phyloP scores from a whole-genome alignment of 768 basidiomycete genomes.

The Boletus insuetus region DNA sequence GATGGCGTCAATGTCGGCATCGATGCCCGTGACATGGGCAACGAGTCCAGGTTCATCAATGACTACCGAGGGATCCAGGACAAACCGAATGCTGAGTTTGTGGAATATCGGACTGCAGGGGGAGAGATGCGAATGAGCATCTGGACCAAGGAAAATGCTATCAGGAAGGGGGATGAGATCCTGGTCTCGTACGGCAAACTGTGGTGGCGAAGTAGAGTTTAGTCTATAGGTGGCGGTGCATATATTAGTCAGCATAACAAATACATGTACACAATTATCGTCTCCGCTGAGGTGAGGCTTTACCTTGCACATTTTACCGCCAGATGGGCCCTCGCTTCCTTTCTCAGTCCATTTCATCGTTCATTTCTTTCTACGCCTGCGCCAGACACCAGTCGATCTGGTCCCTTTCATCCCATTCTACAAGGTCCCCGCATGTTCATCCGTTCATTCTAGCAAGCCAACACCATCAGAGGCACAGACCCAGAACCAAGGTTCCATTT shows the following conservation, averaged over 20 bases:
- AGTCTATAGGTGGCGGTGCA: not conserved
- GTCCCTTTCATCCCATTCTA: constrained; percentile 39
- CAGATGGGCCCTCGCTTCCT: constrained; percentile 53
- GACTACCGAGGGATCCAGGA: constrained; percentile 79
- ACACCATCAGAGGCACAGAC: constrained; percentile 12
- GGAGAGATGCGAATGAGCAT: constrained; percentile 79
- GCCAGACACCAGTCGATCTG: constrained; percentile 36
- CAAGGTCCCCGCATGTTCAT: constrained; percentile 35
- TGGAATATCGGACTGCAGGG: constrained; percentile 46
- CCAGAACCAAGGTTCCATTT: constrained; percentile 40
- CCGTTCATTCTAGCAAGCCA: constrained; percentile 14
- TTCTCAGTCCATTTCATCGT: constrained; percentile 46
- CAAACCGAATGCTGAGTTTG: constrained; percentile 71
- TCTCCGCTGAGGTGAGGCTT: not conserved
- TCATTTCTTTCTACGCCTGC: constrained; percentile 58
- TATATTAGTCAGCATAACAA: constrained; percentile 23
- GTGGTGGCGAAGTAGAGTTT: constrained; percentile 59
- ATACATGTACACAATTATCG: constrained; percentile 13
- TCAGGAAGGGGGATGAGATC: constrained; percentile 82
- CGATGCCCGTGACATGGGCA: constrained; percentile 75
- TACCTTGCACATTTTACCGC: not conserved
- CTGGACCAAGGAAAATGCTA: constrained; percentile 56
- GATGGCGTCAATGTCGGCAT: constrained; percentile 66
- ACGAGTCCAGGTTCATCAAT: constrained; percentile 87
- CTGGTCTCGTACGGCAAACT: constrained; percentile 86